Evolutionary conservation across 495 filamentous ascomycete genomes (phyloP).

Genomic region (Lasiosphaeria ovina): DNA sequence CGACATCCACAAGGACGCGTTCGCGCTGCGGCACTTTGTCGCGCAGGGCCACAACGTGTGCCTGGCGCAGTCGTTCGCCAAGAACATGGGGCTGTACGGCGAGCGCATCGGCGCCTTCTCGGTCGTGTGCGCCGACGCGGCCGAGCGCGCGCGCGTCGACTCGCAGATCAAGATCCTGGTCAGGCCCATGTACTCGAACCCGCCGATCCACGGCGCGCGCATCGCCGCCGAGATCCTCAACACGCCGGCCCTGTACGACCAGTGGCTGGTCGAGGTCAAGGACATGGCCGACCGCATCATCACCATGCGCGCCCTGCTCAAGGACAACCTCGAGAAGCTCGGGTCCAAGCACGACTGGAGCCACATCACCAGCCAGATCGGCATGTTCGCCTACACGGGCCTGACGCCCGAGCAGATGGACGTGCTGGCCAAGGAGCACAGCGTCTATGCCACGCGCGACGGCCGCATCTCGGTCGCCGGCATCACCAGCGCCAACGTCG

Average conservation of each 20-base stretch:
- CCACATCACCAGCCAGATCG: conserved; percentile 97
- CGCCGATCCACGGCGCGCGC: conserved; percentile 91
- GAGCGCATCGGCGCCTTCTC: conserved; percentile 98
- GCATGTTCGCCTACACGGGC: conserved; percentile 99
- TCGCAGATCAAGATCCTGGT: conserved; percentile 98
- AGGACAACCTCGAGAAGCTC: conserved; percentile 88
- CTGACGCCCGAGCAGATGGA: conserved; percentile 93
- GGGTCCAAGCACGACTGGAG: conserved; percentile 96
- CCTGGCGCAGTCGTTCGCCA: conserved; percentile 94
- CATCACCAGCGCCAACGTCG: conserved; percentile 90
- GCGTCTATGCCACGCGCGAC: conserved; percentile 96
- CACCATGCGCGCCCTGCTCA: conserved; percentile 89
- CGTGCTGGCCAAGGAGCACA: conserved; percentile 89
- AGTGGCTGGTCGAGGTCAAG: conserved; percentile 97
- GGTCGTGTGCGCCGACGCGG: conserved; percentile 75
- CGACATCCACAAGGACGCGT: conserved; percentile 88
- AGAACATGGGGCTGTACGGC: conserved; percentile 99
- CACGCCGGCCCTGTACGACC: conserved; percentile 77
- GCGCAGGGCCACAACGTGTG: conserved; percentile 85
- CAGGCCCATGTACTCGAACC: conserved; percentile 97
- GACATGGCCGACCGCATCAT: conserved; percentile 99
- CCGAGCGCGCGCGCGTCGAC: conserved; percentile 94
- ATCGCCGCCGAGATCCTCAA: conserved; percentile 92
- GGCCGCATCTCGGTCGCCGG: conserved; percentile 96
- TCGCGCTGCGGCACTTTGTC: conserved; percentile 87